Evolutionary conservation across 2,329 filamentous ascomycete genomes (phyloP).

Genomic region (Drechslerella coelobrocha): DNA sequence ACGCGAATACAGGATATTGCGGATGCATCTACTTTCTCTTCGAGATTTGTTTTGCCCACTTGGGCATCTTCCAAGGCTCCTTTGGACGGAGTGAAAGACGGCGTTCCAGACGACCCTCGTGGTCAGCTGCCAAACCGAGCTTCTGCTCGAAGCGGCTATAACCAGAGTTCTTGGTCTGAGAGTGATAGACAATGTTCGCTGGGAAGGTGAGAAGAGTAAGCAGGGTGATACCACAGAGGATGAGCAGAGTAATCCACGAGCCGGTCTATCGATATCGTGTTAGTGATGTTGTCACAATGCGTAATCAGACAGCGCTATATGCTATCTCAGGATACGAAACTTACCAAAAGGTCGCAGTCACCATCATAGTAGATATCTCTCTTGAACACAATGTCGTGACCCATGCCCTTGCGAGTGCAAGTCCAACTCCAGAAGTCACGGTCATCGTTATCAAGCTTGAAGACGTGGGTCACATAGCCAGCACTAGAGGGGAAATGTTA

Average conservation of each 20-base stretch:
- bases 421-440: slow-evolving; percentile 50
- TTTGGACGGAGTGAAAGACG: slow-evolving; percentile 23
- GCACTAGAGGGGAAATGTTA: slow-evolving; percentile 24
- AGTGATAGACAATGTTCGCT: slow-evolving; percentile 49
- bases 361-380: slow-evolving; percentile 48
- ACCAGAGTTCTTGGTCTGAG: slow-evolving; percentile 40
- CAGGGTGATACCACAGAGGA: slow-evolving; percentile 45
- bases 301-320: not conserved
- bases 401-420: slow-evolving; percentile 39
- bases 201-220: slow-evolving; percentile 44
- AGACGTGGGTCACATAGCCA: slow-evolving; percentile 46
- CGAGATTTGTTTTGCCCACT: slow-evolving; percentile 27
- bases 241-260: slow-evolving; percentile 44
- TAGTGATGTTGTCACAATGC: not conserved
- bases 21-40: not conserved
- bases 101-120: slow-evolving; percentile 27
- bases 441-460: slow-evolving; percentile 48
- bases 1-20: not conserved
- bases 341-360: slow-evolving; percentile 48
- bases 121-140: slow-evolving; percentile 23
- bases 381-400: slow-evolving; percentile 49
- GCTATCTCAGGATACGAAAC: not conserved
- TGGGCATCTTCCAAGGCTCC: slow-evolving; percentile 39
- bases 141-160: slow-evolving; percentile 48
- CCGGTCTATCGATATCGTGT: slow-evolving; percentile 25